Evolutionary conservation across 2,329 filamentous ascomycete species (phyloP).

Genomic region (Lasiodiplodia hormozganensis): DNA sequence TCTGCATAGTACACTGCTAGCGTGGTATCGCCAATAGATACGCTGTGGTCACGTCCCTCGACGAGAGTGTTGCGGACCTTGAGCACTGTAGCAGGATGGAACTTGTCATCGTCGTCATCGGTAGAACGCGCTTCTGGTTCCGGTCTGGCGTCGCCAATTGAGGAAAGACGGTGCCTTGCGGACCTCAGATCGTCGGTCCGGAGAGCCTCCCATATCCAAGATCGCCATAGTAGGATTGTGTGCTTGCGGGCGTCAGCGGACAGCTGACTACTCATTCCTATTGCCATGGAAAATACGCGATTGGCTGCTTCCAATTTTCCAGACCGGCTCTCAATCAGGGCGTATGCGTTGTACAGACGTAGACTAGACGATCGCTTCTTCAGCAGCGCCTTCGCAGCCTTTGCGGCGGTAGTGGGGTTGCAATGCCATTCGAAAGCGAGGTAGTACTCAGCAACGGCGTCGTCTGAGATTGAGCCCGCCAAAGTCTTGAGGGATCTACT

Average conservation of each 20-base stretch:
- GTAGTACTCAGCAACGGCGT: constrained; percentile 70
- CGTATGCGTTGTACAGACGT: constrained; percentile 79
- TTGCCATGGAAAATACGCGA: constrained; percentile 71
- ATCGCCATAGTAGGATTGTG: constrained; percentile 61
- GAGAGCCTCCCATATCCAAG: constrained; percentile 74
- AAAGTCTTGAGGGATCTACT: constrained; percentile 65
- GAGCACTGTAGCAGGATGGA: constrained; percentile 32
- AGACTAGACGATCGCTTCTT: constrained; percentile 70
- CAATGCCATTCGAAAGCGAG: constrained; percentile 70
- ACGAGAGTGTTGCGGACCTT: constrained; percentile 51
- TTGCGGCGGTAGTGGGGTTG: constrained; percentile 66
- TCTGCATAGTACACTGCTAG: constrained; percentile 64
- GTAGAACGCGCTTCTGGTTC: constrained; percentile 1
- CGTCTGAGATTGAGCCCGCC: constrained; percentile 49
- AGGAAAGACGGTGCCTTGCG: constrained; percentile 45
- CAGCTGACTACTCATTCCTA: constrained; percentile 62
- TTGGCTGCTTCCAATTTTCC: constrained; percentile 65
- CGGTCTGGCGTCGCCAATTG: constrained; percentile 35
- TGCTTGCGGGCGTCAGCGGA: constrained; percentile 44
- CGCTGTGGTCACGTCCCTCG: constrained; percentile 61
- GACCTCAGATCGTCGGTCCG: constrained; percentile 44
- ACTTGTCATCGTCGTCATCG: neutral
- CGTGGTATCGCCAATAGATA: constrained; percentile 54
- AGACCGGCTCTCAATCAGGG: constrained; percentile 69
- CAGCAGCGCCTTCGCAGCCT: constrained; percentile 75